A percentile compares a stretch with the other conserved stretches of the same genome.
These are phyloP conservation scores for Ricinus communis DNA, from an alignment of 345 rosid species.

Conservation along the genomic window DNA sequence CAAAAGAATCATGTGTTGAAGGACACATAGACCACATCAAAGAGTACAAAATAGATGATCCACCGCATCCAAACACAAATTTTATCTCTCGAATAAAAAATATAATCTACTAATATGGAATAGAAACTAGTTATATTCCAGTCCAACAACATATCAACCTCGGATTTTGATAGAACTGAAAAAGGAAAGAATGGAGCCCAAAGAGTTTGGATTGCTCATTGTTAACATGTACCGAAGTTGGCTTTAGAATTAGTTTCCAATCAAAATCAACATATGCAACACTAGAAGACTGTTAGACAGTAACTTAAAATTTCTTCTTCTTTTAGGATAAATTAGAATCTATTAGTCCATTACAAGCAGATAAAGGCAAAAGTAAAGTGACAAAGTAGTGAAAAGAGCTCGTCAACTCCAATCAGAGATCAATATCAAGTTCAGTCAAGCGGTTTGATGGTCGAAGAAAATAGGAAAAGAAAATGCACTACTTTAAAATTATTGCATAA, in stretches of 20 bases:
- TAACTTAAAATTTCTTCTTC: too few species aligned
- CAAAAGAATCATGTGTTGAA: not conserved
- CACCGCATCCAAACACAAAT: not conserved
- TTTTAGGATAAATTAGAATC: not conserved
- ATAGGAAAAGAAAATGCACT: too few species aligned
- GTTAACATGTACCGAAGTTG: too few species aligned
- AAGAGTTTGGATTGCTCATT: too few species aligned
- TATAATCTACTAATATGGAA: not conserved
- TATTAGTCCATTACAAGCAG: constrained; percentile 11
- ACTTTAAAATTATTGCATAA: too few species aligned
- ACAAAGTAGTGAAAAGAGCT: constrained; percentile 17
- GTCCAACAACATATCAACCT: not conserved
- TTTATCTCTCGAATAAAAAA: not conserved
- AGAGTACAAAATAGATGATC: not conserved
- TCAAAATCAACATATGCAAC: too few species aligned
- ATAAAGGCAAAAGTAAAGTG: not conserved
- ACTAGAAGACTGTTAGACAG: too few species aligned
- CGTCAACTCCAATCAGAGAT: constrained; percentile 4
- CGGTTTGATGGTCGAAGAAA: too few species aligned
- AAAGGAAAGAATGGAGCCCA: not conserved
- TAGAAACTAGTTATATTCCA: not conserved
- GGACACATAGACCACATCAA: not conserved
- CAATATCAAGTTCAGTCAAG: constrained; percentile 26
- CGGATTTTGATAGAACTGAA: not conserved
- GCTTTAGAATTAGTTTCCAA: too few species aligned